A percentile compares a stretch with the other conserved stretches of the same genome.
phyloP scores from a whole-genome alignment of 768 basidiomycete species.

The Boletus edulis region DNA sequence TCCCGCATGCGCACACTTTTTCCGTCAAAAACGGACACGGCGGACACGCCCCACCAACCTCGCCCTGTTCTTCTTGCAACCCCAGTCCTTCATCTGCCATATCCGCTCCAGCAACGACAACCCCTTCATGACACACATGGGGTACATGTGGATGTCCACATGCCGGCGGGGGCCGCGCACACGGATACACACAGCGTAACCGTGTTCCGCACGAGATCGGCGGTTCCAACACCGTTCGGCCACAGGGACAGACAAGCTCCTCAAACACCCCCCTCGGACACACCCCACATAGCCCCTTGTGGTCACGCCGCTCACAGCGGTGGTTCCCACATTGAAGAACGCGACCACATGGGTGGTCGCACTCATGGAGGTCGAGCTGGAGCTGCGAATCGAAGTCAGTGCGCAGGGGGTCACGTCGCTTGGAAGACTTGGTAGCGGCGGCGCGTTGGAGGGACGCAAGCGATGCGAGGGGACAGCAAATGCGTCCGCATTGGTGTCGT shows the following conservation, averaged over 20 bases:
- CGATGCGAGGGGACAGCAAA: constrained; percentile 87
- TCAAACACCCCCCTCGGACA: constrained; percentile 91
- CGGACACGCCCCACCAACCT: constrained; percentile 51
- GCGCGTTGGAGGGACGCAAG: constrained; percentile 52
- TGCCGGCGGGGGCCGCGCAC: constrained; percentile 59
- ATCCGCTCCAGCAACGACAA: constrained; percentile 28
- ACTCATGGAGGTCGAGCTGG: constrained; percentile 69
- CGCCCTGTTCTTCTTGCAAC: not conserved
- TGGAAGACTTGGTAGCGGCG: constrained; percentile 52
- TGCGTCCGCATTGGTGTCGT: constrained; percentile 76
- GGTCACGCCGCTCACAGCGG: constrained; percentile 75
- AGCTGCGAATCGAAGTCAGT: constrained; percentile 17
- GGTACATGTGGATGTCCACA: constrained; percentile 82
- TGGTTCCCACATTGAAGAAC: constrained; percentile 74
- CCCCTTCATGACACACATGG: constrained; percentile 83
- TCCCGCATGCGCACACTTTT: constrained; percentile 87
- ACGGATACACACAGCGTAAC: constrained; percentile 79
- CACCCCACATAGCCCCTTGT: constrained; percentile 75
- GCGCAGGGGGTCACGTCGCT: constrained; percentile 33
- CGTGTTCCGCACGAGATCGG: constrained; percentile 85
- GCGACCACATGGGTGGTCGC: constrained; percentile 79
- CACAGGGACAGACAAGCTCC: constrained; percentile 85
- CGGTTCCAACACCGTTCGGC: constrained; percentile 82
- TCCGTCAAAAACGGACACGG: constrained; percentile 81
- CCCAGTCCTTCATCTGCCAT: constrained; percentile 24